phyloP scores from a whole-genome alignment of 2,329 filamentous ascomycete species.

The Tolypocladium nubicola region DNA sequence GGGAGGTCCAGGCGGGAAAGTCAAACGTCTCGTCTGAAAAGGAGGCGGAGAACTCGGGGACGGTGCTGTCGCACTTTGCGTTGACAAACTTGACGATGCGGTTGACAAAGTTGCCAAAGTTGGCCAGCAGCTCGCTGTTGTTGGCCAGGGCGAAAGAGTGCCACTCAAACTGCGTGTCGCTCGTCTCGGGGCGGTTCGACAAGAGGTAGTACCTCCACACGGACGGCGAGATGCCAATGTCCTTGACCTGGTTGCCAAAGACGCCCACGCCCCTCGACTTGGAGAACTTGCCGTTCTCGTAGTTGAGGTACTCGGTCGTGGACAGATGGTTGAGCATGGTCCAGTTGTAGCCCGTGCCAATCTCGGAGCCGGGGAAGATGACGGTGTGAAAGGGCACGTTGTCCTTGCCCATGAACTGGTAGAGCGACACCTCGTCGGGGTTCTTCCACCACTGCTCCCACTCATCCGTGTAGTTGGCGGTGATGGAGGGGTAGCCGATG shows the following conservation, averaged over 20 bases:
- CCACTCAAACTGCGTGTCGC: conserved; percentile 89
- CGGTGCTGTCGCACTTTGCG: conserved; percentile 59
- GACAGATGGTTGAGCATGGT: conserved; percentile 82
- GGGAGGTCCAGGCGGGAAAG: conserved; percentile 10
- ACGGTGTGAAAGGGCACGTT: conserved; percentile 63
- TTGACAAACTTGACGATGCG: conserved; percentile 67
- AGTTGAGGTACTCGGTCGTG: conserved; percentile 79
- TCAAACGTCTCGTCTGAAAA: conserved; percentile 45
- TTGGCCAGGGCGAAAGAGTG: conserved; percentile 70
- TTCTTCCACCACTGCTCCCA: conserved; percentile 96
- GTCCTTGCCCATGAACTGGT: conserved; percentile 88
- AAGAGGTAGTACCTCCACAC: conserved; percentile 94
- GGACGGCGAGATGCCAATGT: conserved; percentile 73
- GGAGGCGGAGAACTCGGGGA: conserved; percentile 51
- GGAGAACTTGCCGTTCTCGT: conserved; percentile 83
- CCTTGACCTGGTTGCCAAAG: conserved; percentile 80
- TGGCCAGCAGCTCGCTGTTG: conserved; percentile 78
- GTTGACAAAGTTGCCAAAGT: conserved; percentile 66
- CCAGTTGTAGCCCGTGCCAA: conserved; percentile 79
- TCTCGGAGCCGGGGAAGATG: conserved; percentile 79
- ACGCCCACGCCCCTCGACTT: conserved; percentile 86
- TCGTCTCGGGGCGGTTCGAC: conserved; percentile 72
- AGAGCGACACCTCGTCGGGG: conserved; percentile 76
- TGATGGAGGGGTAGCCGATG: conserved; percentile 93
- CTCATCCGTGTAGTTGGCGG: conserved; percentile 74